Evolutionary conservation across 371 early-diverging fungal species (phyloP).

Genomic region (Lichtheimia ramosa): DNA sequence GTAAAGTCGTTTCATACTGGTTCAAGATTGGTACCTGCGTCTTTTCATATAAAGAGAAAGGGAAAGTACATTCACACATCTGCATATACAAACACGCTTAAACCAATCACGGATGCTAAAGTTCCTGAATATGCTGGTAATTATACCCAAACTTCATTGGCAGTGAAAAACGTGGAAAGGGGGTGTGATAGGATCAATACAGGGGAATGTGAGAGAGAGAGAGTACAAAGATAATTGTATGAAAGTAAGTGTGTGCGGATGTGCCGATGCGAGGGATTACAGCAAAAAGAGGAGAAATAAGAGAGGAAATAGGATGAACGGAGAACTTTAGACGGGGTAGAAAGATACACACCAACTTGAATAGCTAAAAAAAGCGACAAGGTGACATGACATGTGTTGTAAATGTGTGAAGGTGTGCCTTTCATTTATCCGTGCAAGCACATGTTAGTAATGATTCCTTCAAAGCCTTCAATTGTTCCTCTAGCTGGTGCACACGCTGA

Average conservation of each 20-base stretch:
- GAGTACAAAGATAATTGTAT: not conserved
- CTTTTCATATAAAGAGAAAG: too few relatives aligned
- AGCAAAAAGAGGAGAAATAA: not conserved
- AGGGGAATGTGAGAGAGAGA: conserved; percentile 4
- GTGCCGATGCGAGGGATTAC: conserved; percentile 5
- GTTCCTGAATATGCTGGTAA: too few relatives aligned
- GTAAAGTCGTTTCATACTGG: too few relatives aligned
- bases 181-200: not conserved
- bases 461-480: conserved; percentile 61
- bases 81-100: too few relatives aligned
- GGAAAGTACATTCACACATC: too few relatives aligned
- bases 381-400: too few relatives aligned
- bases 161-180: conserved; percentile 3
- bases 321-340: not conserved
- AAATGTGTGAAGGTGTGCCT: too few relatives aligned
- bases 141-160: not conserved
- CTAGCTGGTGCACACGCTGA: conserved; percentile 61
- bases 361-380: too few relatives aligned
- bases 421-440: not conserved
- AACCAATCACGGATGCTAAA: not conserved
- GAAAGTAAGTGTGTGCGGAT: not conserved
- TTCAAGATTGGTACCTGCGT: too few relatives aligned
- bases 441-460: conserved; percentile 28
- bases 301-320: not conserved
- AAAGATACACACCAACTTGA: not conserved